These are phyloP conservation scores for Flaveria floridana DNA, from an alignment of 140 eudicot genomes.

Conservation along the genomic window DNA sequence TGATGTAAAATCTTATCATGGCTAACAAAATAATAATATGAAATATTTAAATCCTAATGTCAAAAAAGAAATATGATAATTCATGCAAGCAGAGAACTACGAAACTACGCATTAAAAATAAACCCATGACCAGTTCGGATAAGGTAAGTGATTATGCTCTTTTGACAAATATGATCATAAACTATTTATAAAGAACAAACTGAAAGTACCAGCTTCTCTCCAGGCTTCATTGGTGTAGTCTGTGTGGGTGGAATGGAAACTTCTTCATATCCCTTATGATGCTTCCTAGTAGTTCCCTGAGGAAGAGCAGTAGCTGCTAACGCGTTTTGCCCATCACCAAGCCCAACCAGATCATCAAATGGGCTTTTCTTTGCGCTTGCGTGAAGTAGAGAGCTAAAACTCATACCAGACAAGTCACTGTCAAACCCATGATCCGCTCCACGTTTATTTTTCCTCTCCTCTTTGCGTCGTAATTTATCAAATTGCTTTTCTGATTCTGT, in stretches of 20 bases:
- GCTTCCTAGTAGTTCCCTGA: conserved; percentile 88
- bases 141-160: not conserved
- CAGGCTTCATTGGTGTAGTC: conserved; percentile 93
- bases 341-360: conserved; percentile 83
- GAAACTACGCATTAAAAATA: conserved; percentile 7
- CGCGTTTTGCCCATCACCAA: conserved; percentile 61
- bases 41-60: not conserved
- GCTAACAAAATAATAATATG: not conserved
- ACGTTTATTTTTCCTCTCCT: conserved; percentile 83
- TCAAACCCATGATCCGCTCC: conserved; percentile 72
- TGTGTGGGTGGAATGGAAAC: conserved; percentile 79
- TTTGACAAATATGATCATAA: conserved; percentile 4
- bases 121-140: not conserved
- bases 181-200: not conserved
- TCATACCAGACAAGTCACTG: conserved; percentile 51
- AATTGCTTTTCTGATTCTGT: conserved; percentile 80
- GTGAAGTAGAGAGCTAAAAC: conserved; percentile 80
- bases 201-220: conserved; percentile 75
- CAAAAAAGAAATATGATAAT: not conserved
- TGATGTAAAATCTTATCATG: conserved; percentile 10
- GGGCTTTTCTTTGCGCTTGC: conserved; percentile 88
- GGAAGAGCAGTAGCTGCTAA: conserved; percentile 81
- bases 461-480: conserved; percentile 96
- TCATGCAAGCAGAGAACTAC: conserved; percentile 2
- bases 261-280: conserved; percentile 97